A percentile compares a stretch with the other conserved stretches of the same genome.
Evolutionary conservation across 2,329 filamentous ascomycete species (phyloP).

Genomic region (Herpotrichia juniperi): DNA sequence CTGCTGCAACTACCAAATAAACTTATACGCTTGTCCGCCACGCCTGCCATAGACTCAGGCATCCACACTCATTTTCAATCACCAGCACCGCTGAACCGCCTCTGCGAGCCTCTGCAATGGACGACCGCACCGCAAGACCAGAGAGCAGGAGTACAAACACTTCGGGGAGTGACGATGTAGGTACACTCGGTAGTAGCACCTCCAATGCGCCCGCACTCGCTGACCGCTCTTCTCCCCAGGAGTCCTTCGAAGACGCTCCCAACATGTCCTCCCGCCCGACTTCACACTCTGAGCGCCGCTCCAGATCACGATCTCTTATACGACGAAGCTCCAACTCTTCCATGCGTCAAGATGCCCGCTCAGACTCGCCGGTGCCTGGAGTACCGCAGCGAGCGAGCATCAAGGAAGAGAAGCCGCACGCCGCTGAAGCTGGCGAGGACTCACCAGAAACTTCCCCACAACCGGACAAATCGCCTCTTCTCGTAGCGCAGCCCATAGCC

Average conservation of each 20-base stretch:
- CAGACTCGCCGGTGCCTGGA: slow-evolving; percentile 28
- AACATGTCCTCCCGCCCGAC: slow-evolving; percentile 58
- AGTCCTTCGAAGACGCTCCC: slow-evolving; percentile 83
- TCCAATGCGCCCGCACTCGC: slow-evolving; percentile 2
- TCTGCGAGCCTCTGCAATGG: slow-evolving; percentile 24
- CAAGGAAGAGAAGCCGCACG: slow-evolving; percentile 10
- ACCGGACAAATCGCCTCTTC: slow-evolving; percentile 57
- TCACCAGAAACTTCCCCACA: slow-evolving; percentile 20
- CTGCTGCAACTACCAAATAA: not conserved
- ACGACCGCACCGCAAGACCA: slow-evolving; percentile 28
- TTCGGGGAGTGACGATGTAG: slow-evolving; percentile 38
- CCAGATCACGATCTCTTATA: slow-evolving; percentile 61
- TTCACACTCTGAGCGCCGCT: slow-evolving; percentile 48
- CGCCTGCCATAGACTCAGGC: slow-evolving; percentile 20
- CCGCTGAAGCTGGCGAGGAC: slow-evolving; percentile 21
- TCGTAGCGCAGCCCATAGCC: slow-evolving; percentile 61
- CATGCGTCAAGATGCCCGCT: slow-evolving; percentile 28
- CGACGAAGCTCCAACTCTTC: slow-evolving; percentile 41
- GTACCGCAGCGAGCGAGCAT: slow-evolving; percentile 16
- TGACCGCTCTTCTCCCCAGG: slow-evolving; percentile 53
- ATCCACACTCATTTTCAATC: slow-evolving; percentile 12
- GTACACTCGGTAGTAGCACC: slow-evolving; percentile 6
- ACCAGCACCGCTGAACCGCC: not conserved
- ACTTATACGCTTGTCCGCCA: slow-evolving; percentile 9
- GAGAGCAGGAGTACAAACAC: slow-evolving; percentile 38